These are phyloP conservation scores for Aspergillus vadensis DNA, from an alignment of 2,329 filamentous ascomycete genomes.

Conservation along the genomic window DNA sequence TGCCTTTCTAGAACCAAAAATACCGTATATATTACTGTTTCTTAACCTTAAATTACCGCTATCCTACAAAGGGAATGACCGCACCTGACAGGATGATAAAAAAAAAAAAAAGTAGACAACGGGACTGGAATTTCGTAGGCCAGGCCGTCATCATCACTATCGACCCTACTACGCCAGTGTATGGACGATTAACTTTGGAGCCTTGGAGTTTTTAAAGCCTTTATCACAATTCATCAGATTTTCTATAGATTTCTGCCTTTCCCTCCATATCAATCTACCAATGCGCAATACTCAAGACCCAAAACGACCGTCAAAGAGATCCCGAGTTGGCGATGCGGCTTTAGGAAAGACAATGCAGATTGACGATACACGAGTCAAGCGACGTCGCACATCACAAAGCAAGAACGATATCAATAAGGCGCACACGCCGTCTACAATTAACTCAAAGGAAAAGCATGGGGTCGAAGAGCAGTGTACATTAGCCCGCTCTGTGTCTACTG, in stretches of 20 bases:
- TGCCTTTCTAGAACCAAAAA: neutral
- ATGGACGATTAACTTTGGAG: neutral
- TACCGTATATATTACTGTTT: neutral
- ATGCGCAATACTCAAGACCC: slow-evolving; percentile 24
- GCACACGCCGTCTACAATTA: neutral
- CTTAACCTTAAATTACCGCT: neutral
- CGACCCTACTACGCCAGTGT: neutral
- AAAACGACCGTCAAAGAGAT: slow-evolving; percentile 32
- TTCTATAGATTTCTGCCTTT: neutral
- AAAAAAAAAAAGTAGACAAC: slow-evolving; percentile 5
- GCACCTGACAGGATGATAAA: neutral
- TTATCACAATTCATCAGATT: neutral
- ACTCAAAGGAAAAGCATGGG: neutral
- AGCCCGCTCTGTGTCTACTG: slow-evolving; percentile 1
- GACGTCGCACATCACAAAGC: slow-evolving; percentile 32
- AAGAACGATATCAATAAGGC: slow-evolving; percentile 26
- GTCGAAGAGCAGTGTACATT: neutral
- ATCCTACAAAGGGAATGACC: neutral
- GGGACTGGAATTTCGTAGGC: neutral
- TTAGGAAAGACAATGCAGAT: slow-evolving; percentile 24
- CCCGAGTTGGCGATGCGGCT: slow-evolving; percentile 31
- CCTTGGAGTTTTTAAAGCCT: neutral
- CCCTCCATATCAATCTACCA: slow-evolving; percentile 10
- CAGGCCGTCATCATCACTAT: neutral
- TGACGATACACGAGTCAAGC: slow-evolving; percentile 33